phyloP scores from a whole-genome alignment of 495 filamentous ascomycete genomes.

The Thozetella sp. region DNA sequence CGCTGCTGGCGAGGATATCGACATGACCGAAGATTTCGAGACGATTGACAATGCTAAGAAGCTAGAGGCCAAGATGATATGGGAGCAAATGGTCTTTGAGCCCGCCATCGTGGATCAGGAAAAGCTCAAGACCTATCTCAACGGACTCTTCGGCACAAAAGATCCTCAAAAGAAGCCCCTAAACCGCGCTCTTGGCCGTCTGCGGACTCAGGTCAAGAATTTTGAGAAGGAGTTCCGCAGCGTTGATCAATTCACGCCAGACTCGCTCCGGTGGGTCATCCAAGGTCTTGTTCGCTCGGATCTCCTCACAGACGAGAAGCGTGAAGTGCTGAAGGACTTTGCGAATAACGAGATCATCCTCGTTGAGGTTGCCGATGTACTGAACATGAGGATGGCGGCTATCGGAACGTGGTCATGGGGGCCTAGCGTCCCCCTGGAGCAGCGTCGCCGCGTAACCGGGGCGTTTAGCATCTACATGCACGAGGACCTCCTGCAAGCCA shows the following conservation, averaged over 20 bases:
- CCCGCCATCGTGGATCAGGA: slow-evolving; percentile 42
- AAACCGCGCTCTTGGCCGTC: slow-evolving; percentile 37
- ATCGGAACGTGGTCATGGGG: slow-evolving; percentile 66
- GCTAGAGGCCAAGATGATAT: slow-evolving; percentile 45
- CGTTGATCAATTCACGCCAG: slow-evolving; percentile 38
- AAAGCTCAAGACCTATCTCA: slow-evolving; percentile 52
- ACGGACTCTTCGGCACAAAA: slow-evolving; percentile 47
- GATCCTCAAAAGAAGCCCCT: slow-evolving; percentile 23
- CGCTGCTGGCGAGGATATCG: slow-evolving; percentile 10
- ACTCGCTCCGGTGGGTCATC: slow-evolving; percentile 50
- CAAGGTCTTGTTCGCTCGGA: slow-evolving; percentile 56
- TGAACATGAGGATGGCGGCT: slow-evolving; percentile 66
- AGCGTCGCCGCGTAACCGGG: slow-evolving; percentile 64
- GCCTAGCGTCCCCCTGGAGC: slow-evolving; percentile 53
- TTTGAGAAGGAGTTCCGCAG: slow-evolving; percentile 45
- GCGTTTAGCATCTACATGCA: slow-evolving; percentile 65
- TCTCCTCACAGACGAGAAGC: slow-evolving; percentile 62
- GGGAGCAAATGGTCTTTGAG: slow-evolving; percentile 63
- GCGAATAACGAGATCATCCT: slow-evolving; percentile 55
- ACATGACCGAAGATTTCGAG: slow-evolving; percentile 40
- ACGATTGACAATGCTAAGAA: slow-evolving; percentile 44
- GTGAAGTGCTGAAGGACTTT: slow-evolving; percentile 60
- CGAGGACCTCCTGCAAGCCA: slow-evolving; percentile 66
- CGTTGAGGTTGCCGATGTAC: slow-evolving; percentile 63
- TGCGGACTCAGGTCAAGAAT: slow-evolving; percentile 41